Conservation (phyloP, 2,329 filamentous ascomycete species). For the Cladorrhinum sp. region DNA sequence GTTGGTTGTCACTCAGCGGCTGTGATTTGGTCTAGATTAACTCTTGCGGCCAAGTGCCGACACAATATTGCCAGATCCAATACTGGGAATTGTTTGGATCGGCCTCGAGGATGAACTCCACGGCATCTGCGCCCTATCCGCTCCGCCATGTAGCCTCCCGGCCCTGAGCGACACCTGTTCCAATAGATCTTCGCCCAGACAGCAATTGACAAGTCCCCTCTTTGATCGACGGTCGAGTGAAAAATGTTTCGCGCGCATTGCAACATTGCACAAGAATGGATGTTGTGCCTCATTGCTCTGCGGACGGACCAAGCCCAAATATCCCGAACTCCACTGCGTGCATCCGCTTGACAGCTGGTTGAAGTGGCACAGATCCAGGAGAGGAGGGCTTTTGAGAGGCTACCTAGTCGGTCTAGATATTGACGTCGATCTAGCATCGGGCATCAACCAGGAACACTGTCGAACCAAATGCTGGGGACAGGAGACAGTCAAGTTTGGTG, state of each 20-base stretch:
- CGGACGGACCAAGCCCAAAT: not conserved
- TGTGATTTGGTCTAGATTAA: not conserved
- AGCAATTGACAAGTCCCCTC: not conserved
- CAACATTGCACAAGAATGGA: not conserved
- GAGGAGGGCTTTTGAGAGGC: not conserved
- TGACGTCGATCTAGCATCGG: not conserved
- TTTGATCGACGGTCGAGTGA: not conserved
- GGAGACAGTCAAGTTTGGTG: not conserved
- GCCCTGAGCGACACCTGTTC: conserved; percentile 15
- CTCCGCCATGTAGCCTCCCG: conserved; percentile 20
- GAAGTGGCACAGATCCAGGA: not conserved
- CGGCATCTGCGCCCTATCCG: conserved; percentile 13
- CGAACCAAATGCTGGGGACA: not conserved
- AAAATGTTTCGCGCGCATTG: not conserved
- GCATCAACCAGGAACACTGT: not conserved
- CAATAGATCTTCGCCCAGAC: conserved; percentile 11
- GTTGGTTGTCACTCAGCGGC: conserved; percentile 3
- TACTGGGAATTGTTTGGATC: conserved; percentile 9
- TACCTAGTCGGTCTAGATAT: not conserved
- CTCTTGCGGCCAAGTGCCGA: not conserved
- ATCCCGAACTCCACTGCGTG: not conserved
- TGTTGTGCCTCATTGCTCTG: not conserved
- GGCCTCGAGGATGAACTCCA: conserved; percentile 19
- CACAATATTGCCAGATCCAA: conserved; percentile 6
- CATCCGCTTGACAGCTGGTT: not conserved